A percentile compares a stretch with the other conserved stretches of the same genome.
Conservation (phyloP, 2,329 filamentous ascomycete species). For the Aspergillus bombycis region DNA sequence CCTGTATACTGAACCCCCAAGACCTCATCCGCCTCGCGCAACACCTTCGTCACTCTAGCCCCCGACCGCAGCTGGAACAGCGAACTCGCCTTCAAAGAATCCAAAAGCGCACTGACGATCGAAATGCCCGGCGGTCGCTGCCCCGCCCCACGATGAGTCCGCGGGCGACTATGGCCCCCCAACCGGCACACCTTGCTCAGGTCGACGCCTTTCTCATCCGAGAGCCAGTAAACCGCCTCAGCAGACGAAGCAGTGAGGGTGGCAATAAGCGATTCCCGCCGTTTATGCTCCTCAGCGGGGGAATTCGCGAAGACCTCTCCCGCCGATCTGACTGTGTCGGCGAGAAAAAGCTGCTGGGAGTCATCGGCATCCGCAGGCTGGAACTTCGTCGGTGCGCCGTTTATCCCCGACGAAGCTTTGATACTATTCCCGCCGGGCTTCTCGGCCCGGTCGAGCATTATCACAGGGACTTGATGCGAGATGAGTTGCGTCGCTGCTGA, state of each 20-base stretch:
- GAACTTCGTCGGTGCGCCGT: conserved; percentile 62
- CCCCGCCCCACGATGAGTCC: conserved; percentile 62
- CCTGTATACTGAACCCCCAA: conserved; percentile 57
- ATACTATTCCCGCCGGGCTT: conserved; percentile 68
- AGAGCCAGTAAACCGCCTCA: conserved; percentile 59
- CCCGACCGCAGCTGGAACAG: conserved; percentile 57
- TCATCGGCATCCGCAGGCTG: conserved; percentile 47
- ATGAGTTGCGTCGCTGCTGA: conserved; percentile 62
- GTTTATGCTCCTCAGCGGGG: conserved; percentile 34
- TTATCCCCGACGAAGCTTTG: conserved; percentile 69
- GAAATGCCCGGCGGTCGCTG: conserved; percentile 60
- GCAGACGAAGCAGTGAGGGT: conserved; percentile 54
- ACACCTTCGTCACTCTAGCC: conserved; percentile 57
- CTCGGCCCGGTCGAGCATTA: conserved; percentile 61
- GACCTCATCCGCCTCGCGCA: conserved; percentile 44
- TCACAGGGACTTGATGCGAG: conserved; percentile 55
- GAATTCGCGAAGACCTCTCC: conserved; percentile 41
- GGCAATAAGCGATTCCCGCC: conserved; percentile 50
- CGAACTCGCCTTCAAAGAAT: conserved; percentile 52
- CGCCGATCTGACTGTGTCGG: conserved; percentile 62
- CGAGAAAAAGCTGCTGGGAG: conserved; percentile 49
- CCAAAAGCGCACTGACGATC: conserved; percentile 60
- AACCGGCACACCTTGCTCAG: conserved; percentile 61
- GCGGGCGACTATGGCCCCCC: conserved; percentile 60
- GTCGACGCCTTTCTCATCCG: conserved; percentile 61